phyloP scores from a whole-genome alignment of 495 filamentous ascomycete genomes.

The Oleoguttula mirabilis region DNA sequence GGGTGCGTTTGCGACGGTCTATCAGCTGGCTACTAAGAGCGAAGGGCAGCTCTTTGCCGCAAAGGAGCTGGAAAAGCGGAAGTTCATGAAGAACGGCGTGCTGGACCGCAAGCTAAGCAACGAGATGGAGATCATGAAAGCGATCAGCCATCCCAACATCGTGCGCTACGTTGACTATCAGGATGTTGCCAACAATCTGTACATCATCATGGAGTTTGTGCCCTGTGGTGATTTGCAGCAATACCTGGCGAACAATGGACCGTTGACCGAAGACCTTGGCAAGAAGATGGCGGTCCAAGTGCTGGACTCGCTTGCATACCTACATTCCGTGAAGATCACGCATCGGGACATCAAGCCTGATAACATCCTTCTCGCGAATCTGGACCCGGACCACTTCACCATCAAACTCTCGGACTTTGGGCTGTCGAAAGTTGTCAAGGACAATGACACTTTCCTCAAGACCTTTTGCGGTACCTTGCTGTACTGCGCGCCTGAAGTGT shows the following conservation, averaged over 20 bases:
- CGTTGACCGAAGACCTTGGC: slow-evolving; percentile 55
- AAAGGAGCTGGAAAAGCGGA: slow-evolving; percentile 81
- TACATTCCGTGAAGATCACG: slow-evolving; percentile 76
- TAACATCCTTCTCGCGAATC: slow-evolving; percentile 73
- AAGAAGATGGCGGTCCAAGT: slow-evolving; percentile 64
- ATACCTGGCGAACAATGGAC: slow-evolving; percentile 46
- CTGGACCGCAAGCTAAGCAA: slow-evolving; percentile 80
- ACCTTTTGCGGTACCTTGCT: slow-evolving; percentile 94
- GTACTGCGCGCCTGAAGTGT: slow-evolving; percentile 94
- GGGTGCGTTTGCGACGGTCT: slow-evolving; percentile 87
- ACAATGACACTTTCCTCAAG: slow-evolving; percentile 76
- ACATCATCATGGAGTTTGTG: slow-evolving; percentile 97
- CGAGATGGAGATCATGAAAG: slow-evolving; percentile 88
- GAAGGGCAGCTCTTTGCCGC: slow-evolving; percentile 73
- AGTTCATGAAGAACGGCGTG: slow-evolving; percentile 77
- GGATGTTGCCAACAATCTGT: slow-evolving; percentile 63
- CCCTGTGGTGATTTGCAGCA: slow-evolving; percentile 69
- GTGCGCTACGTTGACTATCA: slow-evolving; percentile 80
- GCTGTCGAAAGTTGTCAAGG: slow-evolving; percentile 76
- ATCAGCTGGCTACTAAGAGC: slow-evolving; percentile 67
- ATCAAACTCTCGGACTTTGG: slow-evolving; percentile 96
- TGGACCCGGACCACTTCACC: slow-evolving; percentile 46
- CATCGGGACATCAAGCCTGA: slow-evolving; percentile 97
- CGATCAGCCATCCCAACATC: slow-evolving; percentile 73
- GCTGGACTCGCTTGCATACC: slow-evolving; percentile 68